Base-by-base conservation (phyloP, 2,329 filamentous ascomycete species). In the Ceratocystis papillata region DNA sequence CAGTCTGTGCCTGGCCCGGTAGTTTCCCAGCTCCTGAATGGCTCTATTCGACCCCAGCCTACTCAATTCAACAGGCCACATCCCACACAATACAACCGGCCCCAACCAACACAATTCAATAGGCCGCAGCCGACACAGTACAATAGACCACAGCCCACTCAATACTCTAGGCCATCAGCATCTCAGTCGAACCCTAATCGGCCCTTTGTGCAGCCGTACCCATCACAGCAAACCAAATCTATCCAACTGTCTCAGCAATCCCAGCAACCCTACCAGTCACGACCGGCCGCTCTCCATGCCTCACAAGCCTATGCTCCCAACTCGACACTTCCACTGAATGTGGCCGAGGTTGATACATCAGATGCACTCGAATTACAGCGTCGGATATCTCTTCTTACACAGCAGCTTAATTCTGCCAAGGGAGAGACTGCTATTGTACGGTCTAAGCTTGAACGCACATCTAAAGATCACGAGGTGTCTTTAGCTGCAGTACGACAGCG, bases 361-460 rank as follows among this genome's bases (percentile, higher is more conserved):
- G 28, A 59, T 8, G 55, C n/a, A 28, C 12, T 37, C 12, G 41
- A 53, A 15, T 1, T 41, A 30, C 63, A 53, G 37, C 20, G 20
- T 1, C 28, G n/a, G 3, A 45, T 44, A 7, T 25, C 46, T 3
- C 63, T 48, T 20, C 63, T 30, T 65, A 62, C 10, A 62, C 68
- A 1, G 5, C 82, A 85, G 62, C 79, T 87, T 17, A 79, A 79
- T 65, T 80, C 81, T 2, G 87, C 88, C 70, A 78, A 83, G 20
- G 89, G 89, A 62, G 88, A 92, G 73, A 85, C 85, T 33, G 81
- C 87, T 63, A 90, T 92, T 68, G 79, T 92, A n/a, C 83, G 89
- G 44, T 82, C 83, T 68, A 89, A 89, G 68, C 80, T 84, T 50
- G 82, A 86, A 62, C 87, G 84, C 70, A 77, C 80, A 0, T 78